These are phyloP conservation scores for Neurospora sp. DNA, from an alignment of 495 filamentous ascomycete species.

Conservation along the genomic window DNA sequence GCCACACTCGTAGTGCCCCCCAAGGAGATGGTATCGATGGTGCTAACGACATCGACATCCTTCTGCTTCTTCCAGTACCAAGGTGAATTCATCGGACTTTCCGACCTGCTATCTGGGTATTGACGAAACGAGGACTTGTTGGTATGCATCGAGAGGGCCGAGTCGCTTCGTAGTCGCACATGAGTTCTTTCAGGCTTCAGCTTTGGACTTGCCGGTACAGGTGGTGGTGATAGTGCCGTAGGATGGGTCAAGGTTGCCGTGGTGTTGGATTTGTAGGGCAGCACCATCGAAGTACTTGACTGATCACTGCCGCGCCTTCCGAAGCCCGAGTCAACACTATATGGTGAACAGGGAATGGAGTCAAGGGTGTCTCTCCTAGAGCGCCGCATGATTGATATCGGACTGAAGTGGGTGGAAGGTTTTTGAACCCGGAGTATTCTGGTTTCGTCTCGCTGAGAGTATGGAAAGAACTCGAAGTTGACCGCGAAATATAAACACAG, in stretches of 20 bases:
- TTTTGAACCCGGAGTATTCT: background rate
- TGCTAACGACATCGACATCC: conserved; percentile 10
- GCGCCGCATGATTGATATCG: conserved; percentile 6
- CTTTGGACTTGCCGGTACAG: conserved; percentile 4
- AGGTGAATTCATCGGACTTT: conserved; percentile 10
- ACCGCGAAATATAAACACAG: background rate
- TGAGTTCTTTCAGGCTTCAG: conserved; percentile 7
- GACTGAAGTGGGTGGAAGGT: background rate
- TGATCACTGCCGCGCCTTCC: conserved; percentile 10
- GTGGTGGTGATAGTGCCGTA: conserved; percentile 18
- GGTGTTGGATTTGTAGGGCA: conserved; percentile 6
- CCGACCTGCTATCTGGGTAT: conserved; percentile 23
- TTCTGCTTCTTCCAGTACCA: background rate
- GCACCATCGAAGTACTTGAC: conserved; percentile 2
- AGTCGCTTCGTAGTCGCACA: conserved; percentile 28
- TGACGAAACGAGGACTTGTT: conserved; percentile 25
- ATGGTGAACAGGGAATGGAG: conserved; percentile 7
- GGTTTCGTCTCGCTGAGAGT: background rate
- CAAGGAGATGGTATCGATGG: conserved; percentile 8
- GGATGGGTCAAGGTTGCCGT: conserved; percentile 2
- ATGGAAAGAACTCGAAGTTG: background rate
- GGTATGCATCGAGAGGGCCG: conserved; percentile 27
- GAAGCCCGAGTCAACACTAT: conserved; percentile 1
- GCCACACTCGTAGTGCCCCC: background rate
- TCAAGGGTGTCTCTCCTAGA: conserved; percentile 11